Evolutionary conservation across 2,329 filamentous ascomycete genomes (phyloP).

Genomic region (Aspergillus caelatus): DNA sequence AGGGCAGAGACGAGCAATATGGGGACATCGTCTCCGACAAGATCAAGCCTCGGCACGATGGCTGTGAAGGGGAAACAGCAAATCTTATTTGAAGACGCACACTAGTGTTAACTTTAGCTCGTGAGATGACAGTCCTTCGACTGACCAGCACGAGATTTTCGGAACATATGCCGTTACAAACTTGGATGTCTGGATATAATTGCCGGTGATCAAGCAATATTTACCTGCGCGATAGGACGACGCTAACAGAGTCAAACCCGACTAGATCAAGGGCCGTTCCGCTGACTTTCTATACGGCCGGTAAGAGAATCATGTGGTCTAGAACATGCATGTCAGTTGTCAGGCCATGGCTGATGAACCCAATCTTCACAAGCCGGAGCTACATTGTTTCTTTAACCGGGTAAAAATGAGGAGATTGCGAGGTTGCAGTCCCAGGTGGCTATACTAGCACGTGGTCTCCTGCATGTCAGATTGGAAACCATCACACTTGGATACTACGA

Average conservation of each 20-base stretch:
- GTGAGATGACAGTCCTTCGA: not conserved
- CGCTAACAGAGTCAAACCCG: not conserved
- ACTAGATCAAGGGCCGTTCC: not conserved
- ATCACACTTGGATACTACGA: not conserved
- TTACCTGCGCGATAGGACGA: not conserved
- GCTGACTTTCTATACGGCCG: not conserved
- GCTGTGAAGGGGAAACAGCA: not conserved
- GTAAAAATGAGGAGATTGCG: not conserved
- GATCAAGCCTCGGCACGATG: not conserved
- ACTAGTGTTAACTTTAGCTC: not conserved
- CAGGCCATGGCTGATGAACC: not conserved
- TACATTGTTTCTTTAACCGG: not conserved
- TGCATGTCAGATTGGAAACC: not conserved
- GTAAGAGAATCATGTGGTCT: not conserved
- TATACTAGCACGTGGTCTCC: not conserved
- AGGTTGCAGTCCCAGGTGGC: not conserved
- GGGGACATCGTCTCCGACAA: not conserved
- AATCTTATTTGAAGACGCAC: not conserved
- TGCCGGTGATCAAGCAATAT: not conserved
- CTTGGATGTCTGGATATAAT: not conserved
- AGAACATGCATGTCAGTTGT: not conserved
- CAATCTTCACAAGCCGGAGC: not conserved
- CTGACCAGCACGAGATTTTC: not conserved
- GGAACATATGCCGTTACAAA: not conserved
- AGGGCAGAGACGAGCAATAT: not conserved